Percentiles rank a stretch among this genome's conserved stretches.
Evolutionary conservation across 257 asterid genomes (phyloP).

Genomic region (Cruciata laevipes): DNA sequence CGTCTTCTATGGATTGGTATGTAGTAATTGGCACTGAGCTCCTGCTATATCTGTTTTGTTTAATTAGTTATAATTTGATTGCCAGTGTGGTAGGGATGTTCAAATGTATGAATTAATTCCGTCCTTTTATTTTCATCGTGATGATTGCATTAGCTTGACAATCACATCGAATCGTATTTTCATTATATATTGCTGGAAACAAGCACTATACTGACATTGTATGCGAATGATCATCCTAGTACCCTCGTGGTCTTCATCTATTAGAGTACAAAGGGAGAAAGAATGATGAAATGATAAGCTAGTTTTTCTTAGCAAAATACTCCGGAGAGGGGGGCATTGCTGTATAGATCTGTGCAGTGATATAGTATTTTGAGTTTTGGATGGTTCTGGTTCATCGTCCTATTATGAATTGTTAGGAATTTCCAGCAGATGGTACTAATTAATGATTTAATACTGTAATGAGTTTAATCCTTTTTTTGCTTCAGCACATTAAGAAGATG

Average conservation of each 20-base stretch:
- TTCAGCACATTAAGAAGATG: slow-evolving; percentile 80
- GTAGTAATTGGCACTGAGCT: slow-evolving; percentile 5
- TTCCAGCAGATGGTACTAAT: neutral
- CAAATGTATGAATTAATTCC: neutral
- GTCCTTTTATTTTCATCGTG: neutral
- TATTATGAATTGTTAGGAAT: neutral
- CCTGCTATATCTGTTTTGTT: neutral
- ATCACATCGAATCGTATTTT: neutral
- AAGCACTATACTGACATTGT: neutral
- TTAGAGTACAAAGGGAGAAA: no score
- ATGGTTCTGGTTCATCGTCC: neutral
- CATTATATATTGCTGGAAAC: neutral
- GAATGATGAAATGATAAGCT: neutral
- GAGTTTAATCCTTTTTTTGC: neutral
- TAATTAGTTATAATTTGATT: neutral
- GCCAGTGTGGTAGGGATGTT: neutral
- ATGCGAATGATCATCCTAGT: neutral
- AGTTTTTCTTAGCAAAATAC: neutral
- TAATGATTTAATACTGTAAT: no score
- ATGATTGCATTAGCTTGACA: neutral
- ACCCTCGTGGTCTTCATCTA: neutral
- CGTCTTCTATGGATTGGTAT: slow-evolving; percentile 85
- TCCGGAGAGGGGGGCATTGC: neutral
- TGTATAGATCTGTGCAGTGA: neutral
- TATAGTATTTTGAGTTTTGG: neutral